Evolutionary conservation across 164 flowering plant genomes (phyloP).

Genomic region (Aristolochia californica): DNA sequence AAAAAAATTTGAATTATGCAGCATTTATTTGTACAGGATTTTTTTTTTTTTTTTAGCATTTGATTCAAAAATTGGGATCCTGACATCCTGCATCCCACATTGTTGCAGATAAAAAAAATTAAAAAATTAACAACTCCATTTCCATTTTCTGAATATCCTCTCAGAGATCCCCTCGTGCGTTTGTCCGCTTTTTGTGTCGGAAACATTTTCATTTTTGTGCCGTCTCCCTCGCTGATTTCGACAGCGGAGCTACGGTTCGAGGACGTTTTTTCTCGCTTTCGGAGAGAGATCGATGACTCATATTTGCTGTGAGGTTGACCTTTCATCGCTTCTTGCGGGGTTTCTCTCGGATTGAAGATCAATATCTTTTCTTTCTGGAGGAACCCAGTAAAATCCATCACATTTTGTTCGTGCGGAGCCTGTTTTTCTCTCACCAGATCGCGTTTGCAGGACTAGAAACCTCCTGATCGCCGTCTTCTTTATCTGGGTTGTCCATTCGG

Average conservation of each 20-base stretch:
- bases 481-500: conserved; percentile 4
- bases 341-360: conserved; percentile 5
- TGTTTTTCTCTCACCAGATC: conserved; percentile 5
- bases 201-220: conserved; percentile 10
- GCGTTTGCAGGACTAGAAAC: background rate
- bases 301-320: too few relatives aligned
- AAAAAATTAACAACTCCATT: too few relatives aligned
- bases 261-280: background rate
- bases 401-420: conserved; percentile 2
- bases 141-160: conserved; percentile 1
- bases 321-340: background rate
- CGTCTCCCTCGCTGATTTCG: background rate
- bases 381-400: background rate
- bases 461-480: background rate
- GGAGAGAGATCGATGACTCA: conserved; percentile 4
- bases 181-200: background rate
- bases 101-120: too few relatives aligned
- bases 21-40: too few relatives aligned
- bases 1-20: too few relatives aligned
- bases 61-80: too few relatives aligned
- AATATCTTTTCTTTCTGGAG: background rate
- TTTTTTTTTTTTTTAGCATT: too few relatives aligned
- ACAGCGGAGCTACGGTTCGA: conserved; percentile 12
- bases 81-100: too few relatives aligned
- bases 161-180: conserved; percentile 4